Percentiles rank a stretch among this genome's conserved stretches.
phyloP scores from a whole-genome alignment of 2,329 filamentous ascomycete genomes.

The Metarhizium sp. region DNA sequence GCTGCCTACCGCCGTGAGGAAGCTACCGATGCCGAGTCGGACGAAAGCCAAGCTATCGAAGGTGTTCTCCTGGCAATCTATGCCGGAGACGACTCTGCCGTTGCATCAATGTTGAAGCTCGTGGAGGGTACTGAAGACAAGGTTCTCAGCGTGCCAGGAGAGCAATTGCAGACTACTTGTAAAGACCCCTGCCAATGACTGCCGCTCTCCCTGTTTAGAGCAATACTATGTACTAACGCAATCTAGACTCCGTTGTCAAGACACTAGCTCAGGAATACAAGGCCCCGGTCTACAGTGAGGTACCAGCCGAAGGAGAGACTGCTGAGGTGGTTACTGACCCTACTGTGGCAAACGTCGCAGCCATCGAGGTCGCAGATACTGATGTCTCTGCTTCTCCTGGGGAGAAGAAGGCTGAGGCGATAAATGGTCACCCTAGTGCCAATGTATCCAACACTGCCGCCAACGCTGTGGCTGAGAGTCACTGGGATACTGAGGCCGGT shows the following conservation, averaged over 20 bases:
- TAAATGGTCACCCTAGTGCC: conserved; percentile 37
- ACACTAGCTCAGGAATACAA: conserved; percentile 44
- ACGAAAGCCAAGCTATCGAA: conserved; percentile 75
- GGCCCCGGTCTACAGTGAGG: conserved; percentile 26
- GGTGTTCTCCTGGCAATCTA: conserved; percentile 72
- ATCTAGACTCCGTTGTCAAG: conserved; percentile 28
- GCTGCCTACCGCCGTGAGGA: conserved; percentile 68
- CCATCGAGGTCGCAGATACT: conserved; percentile 55
- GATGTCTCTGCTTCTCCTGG: conserved; percentile 33
- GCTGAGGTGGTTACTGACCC: conserved; percentile 46
- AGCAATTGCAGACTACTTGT: conserved; percentile 64
- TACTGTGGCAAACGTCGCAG: conserved; percentile 54
- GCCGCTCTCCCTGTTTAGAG: neutral
- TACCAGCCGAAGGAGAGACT: conserved; percentile 21
- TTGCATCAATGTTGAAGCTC: conserved; percentile 66
- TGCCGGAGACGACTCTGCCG: conserved; percentile 64
- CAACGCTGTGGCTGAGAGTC: conserved; percentile 53
- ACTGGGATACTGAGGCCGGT: conserved; percentile 50
- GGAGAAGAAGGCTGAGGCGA: conserved; percentile 26
- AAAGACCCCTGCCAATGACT: conserved; percentile 23
- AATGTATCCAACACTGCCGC: conserved; percentile 42
- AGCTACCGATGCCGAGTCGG: conserved; percentile 52
- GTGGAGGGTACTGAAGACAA: conserved; percentile 62
- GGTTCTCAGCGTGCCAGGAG: conserved; percentile 55
- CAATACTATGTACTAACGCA: conserved; percentile 10